phyloP scores from a whole-genome alignment of 169 alveolate genomes.

The Babesia sp. region DNA sequence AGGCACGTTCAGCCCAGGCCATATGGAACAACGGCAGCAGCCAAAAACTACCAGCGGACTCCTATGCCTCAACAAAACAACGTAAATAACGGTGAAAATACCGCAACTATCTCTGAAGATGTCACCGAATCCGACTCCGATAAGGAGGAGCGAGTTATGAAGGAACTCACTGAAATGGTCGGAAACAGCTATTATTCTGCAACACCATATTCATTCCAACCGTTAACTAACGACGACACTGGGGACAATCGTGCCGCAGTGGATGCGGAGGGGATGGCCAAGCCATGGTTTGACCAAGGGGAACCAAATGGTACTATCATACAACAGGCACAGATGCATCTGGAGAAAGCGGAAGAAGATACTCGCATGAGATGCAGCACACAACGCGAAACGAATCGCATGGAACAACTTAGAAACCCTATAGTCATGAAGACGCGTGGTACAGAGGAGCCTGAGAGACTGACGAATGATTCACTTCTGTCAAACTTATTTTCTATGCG shows the following conservation, averaged over 20 bases:
- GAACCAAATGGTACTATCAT: slow-evolving; percentile 7
- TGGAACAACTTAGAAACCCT: slow-evolving; percentile 3
- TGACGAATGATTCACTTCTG: slow-evolving; percentile 42
- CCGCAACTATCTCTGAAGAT: background rate
- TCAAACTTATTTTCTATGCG: slow-evolving; percentile 79
- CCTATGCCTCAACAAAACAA: too few species aligned
- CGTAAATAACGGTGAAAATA: background rate
- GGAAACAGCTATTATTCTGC: slow-evolving; percentile 9
- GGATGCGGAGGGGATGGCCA: background rate
- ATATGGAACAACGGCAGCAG: too few species aligned
- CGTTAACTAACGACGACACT: background rate
- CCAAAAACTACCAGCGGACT: too few species aligned
- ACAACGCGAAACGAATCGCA: background rate
- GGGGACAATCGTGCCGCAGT: background rate
- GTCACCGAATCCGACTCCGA: slow-evolving; percentile 11
- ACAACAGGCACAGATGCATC: slow-evolving; percentile 30
- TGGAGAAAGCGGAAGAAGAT: slow-evolving; percentile 45
- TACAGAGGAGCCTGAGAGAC: background rate
- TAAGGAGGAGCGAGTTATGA: slow-evolving; percentile 2
- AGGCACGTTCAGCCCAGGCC: too few species aligned
- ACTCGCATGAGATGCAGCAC: background rate
- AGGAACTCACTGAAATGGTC: background rate
- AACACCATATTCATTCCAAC: background rate
- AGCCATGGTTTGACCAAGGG: background rate
- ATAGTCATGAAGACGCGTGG: slow-evolving; percentile 24